These are phyloP conservation scores for Phytophthora litchii DNA, from an alignment of 352 stramenopile genomes.

Conservation along the genomic window DNA sequence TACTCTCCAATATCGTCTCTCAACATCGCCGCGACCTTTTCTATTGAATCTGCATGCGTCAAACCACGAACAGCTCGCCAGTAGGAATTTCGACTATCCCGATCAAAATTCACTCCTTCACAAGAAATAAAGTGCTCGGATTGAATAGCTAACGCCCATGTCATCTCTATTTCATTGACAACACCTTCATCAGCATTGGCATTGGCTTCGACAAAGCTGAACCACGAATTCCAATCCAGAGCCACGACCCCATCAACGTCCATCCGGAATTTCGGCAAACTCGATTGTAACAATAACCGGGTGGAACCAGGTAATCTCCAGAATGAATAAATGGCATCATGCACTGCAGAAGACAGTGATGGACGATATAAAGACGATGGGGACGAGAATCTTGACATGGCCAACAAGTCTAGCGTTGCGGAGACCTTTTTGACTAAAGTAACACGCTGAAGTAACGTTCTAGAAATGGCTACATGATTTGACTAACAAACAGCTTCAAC, in stretches of 20 bases:
- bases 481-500: too few relatives aligned
- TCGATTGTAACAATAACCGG: constrained; percentile 16
- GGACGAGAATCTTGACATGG: neutral
- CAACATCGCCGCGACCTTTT: constrained; percentile 33
- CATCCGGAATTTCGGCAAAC: constrained; percentile 23
- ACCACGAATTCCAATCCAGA: constrained; percentile 36
- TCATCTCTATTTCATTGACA: constrained; percentile 33
- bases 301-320: constrained; percentile 41
- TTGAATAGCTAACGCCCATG: constrained; percentile 48
- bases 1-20: constrained; percentile 41
- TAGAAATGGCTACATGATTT: constrained; percentile 8
- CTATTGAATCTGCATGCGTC: constrained; percentile 35
- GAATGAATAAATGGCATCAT: constrained; percentile 55
- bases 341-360: constrained; percentile 52
- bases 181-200: neutral
- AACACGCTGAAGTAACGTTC: constrained; percentile 10
- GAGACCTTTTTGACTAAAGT: constrained; percentile 2
- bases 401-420: too few relatives aligned
- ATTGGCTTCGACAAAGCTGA: constrained; percentile 13
- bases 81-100: constrained; percentile 1
- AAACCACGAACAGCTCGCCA: constrained; percentile 17
- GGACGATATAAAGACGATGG: constrained; percentile 25
- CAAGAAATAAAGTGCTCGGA: constrained; percentile 36
- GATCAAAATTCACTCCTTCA: neutral
- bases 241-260: constrained; percentile 20